Percentiles rank a stretch among this genome's conserved stretches.
These are phyloP conservation scores for Leucoagaricus sp. DNA, from an alignment of 1,284 basidiomycete species.

Conservation along the genomic window DNA sequence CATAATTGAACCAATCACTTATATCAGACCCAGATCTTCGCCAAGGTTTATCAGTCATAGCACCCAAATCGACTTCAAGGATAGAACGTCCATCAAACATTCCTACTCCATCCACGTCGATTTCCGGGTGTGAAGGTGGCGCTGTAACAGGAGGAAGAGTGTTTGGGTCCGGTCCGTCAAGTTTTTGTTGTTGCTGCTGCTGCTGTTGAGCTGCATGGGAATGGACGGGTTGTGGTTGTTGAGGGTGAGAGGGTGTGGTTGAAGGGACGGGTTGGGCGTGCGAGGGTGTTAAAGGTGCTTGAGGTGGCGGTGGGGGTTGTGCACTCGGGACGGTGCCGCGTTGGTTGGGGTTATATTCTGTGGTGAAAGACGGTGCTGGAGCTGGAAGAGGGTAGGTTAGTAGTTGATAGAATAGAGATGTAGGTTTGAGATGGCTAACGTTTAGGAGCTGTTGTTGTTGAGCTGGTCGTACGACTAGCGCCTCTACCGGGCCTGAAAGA, in stretches of 20 bases:
- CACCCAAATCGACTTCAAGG: conserved; percentile 84
- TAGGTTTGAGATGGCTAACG: conserved; percentile 28
- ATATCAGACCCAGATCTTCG: conserved; percentile 90
- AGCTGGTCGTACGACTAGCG: conserved; percentile 1
- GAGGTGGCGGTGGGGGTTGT: conserved; percentile 15
- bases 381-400: conserved; percentile 29
- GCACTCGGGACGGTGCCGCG: conserved; percentile 46
- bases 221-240: conserved; percentile 17
- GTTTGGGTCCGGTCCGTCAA: conserved; percentile 61
- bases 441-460: conserved; percentile 30
- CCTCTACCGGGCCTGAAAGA: neutral
- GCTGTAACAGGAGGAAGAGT: conserved; percentile 65
- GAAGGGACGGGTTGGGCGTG: conserved; percentile 12
- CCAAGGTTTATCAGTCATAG: conserved; percentile 91
- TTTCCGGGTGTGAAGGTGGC: conserved; percentile 73
- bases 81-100: conserved; percentile 80
- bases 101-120: conserved; percentile 70
- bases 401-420: conserved; percentile 1
- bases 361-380: conserved; percentile 71
- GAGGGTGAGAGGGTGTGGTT: conserved; percentile 17
- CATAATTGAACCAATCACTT: conserved; percentile 99
- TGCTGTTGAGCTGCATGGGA: conserved; percentile 17
- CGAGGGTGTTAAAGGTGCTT: conserved; percentile 19
- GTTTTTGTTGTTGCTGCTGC: conserved; percentile 27
- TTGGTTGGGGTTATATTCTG: conserved; percentile 88